Evolutionary conservation across 1,284 basidiomycete genomes (phyloP).

Genomic region (Porogramme epimiltina): DNA sequence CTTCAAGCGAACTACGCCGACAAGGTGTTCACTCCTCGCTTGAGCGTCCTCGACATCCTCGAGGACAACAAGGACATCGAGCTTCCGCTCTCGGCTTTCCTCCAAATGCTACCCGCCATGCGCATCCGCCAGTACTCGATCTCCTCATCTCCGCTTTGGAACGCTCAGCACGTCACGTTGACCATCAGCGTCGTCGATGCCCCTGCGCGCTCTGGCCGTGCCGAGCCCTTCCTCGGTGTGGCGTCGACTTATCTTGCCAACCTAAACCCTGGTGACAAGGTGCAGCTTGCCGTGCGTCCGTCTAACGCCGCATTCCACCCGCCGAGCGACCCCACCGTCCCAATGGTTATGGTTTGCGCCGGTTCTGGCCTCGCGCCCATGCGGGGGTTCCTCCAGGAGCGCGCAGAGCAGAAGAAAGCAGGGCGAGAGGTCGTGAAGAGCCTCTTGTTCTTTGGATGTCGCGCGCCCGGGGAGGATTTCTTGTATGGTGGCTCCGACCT

Average conservation of each 20-base stretch:
- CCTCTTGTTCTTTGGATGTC: constrained; percentile 52
- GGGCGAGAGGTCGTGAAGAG: constrained; percentile 46
- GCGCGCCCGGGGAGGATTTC: constrained; percentile 42
- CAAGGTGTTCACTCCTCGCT: constrained; percentile 37
- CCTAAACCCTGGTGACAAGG: constrained; percentile 42
- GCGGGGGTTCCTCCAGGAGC: constrained; percentile 57
- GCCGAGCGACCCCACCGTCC: constrained; percentile 42
- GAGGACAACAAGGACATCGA: constrained; percentile 41
- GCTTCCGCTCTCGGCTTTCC: constrained; percentile 41
- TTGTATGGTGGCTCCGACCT: constrained; percentile 45
- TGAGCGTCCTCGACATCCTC: constrained; percentile 48
- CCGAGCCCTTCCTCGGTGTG: constrained; percentile 45
- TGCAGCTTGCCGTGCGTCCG: constrained; percentile 47
- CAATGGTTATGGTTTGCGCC: constrained; percentile 50
- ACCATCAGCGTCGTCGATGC: constrained; percentile 47
- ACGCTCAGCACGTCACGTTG: constrained; percentile 44
- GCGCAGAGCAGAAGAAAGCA: constrained; percentile 46
- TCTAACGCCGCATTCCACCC: constrained; percentile 45
- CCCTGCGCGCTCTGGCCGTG: constrained; percentile 35
- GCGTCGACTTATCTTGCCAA: constrained; percentile 49
- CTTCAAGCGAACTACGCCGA: constrained; percentile 36
- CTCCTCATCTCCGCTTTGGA: constrained; percentile 52
- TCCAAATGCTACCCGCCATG: constrained; percentile 49
- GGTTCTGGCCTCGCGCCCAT: constrained; percentile 55
- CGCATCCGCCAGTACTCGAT: constrained; percentile 55